Conservation (phyloP, 2,329 filamentous ascomycete genomes). For the Dactylellina leptospora region DNA sequence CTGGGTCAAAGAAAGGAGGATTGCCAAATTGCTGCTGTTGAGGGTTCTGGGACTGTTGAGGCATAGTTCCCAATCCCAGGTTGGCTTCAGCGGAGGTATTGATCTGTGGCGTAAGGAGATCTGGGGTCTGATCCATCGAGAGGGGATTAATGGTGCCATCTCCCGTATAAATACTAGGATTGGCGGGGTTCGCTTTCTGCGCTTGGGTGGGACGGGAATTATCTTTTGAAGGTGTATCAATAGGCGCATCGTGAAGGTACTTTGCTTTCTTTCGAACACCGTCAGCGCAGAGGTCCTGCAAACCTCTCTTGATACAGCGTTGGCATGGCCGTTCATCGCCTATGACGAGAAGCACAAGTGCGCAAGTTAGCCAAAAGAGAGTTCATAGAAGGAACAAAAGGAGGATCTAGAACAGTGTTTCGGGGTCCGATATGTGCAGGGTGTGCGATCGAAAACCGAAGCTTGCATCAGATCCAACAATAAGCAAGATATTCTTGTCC, state of each 20-base stretch:
- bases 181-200: slow-evolving; percentile 36
- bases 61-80: slow-evolving; percentile 49
- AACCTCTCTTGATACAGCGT: slow-evolving; percentile 89
- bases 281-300: slow-evolving; percentile 91
- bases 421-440: slow-evolving; percentile 44
- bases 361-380: slow-evolving; percentile 37
- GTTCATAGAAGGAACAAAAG: neutral
- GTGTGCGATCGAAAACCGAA: slow-evolving; percentile 52
- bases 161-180: slow-evolving; percentile 53
- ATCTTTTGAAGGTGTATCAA: slow-evolving; percentile 60
- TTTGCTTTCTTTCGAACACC: slow-evolving; percentile 98
- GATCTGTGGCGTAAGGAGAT: slow-evolving; percentile 59
- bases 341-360: slow-evolving; percentile 60
- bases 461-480: slow-evolving; percentile 53
- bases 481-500: slow-evolving; percentile 62
- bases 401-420: slow-evolving; percentile 48
- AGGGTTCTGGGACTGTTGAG: slow-evolving; percentile 57
- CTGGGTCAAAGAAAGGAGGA: slow-evolving; percentile 79
- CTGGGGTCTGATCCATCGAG: slow-evolving; percentile 55
- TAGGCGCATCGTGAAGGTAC: slow-evolving; percentile 92
- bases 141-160: slow-evolving; percentile 57
- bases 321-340: slow-evolving; percentile 95
- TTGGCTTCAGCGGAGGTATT: slow-evolving; percentile 40
- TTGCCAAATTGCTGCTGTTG: slow-evolving; percentile 64
- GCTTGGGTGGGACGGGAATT: slow-evolving; percentile 55